These are phyloP conservation scores for Castanopsis chinensis DNA, from an alignment of 306 rosid species.

Conservation along the genomic window DNA sequence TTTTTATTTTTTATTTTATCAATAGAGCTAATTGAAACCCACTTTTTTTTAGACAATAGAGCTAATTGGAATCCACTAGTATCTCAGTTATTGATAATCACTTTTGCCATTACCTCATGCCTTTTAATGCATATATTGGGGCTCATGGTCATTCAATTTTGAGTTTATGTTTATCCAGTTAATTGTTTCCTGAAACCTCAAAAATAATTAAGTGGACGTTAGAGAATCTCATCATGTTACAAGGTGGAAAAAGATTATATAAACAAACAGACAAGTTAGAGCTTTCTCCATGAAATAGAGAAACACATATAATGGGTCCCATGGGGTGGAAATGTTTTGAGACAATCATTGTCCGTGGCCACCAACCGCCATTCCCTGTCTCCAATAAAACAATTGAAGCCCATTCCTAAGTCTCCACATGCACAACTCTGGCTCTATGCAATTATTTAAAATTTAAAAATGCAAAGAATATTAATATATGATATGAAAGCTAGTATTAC, in stretches of 20 bases:
- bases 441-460: slow-evolving; percentile 18
- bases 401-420: slow-evolving; percentile 50
- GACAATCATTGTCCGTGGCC: slow-evolving; percentile 51
- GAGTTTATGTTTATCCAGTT: not conserved
- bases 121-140: not conserved
- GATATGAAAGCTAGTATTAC: slow-evolving; percentile 12
- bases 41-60: too few relatives aligned
- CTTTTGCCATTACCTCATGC: not conserved
- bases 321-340: slow-evolving; percentile 36
- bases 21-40: too few relatives aligned
- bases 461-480: not conserved
- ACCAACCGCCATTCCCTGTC: slow-evolving; percentile 42
- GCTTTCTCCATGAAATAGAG: slow-evolving; percentile 30
- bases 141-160: not conserved
- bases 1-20: too few relatives aligned
- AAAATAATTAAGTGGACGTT: slow-evolving; percentile 15
- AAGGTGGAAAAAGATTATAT: slow-evolving; percentile 18
- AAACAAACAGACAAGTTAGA: slow-evolving; percentile 43
- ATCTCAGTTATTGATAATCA: not conserved
- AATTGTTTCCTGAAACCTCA: slow-evolving; percentile 1
- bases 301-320: slow-evolving; percentile 22
- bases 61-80: too few relatives aligned
- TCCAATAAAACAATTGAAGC: slow-evolving; percentile 35
- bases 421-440: slow-evolving; percentile 58
- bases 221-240: slow-evolving; percentile 37